phyloP scores from a whole-genome alignment of 2,329 filamentous ascomycete genomes.

The Ophiocordyceps sinensis region DNA sequence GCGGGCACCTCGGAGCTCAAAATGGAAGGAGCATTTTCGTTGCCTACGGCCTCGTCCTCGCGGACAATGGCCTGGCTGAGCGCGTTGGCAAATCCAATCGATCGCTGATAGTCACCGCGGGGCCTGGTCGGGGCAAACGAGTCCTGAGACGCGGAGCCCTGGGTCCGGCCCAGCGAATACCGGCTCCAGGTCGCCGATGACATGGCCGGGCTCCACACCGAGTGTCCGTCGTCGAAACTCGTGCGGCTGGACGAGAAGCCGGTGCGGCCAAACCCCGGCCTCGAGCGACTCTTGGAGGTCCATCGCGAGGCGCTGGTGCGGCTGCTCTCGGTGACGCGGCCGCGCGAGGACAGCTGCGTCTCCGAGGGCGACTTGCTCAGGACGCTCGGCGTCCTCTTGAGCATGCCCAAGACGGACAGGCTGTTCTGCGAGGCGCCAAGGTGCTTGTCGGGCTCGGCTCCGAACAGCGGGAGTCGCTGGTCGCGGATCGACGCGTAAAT shows the following conservation, averaged over 20 bases:
- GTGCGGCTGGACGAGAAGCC: conserved; percentile 84
- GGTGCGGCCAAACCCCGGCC: conserved; percentile 57
- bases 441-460: conserved; percentile 39
- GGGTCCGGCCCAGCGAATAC: conserved; percentile 78
- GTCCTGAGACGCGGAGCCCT: conserved; percentile 84
- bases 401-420: conserved; percentile 59
- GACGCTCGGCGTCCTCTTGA: conserved; percentile 79
- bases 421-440: conserved; percentile 35
- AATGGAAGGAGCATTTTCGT: conserved; percentile 30
- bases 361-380: conserved; percentile 91
- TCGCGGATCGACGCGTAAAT: conserved; percentile 85
- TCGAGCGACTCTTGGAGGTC: conserved; percentile 73
- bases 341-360: conserved; percentile 51
- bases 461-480: conserved; percentile 74
- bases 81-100: conserved; percentile 93
- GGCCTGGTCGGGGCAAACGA: conserved; percentile 68
- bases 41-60: conserved; percentile 54
- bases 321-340: conserved; percentile 48
- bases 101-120: conserved; percentile 78
- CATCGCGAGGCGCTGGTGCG: conserved; percentile 51
- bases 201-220: conserved; percentile 71
- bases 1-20: conserved; percentile 45
- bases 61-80: conserved; percentile 93
- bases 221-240: conserved; percentile 81
- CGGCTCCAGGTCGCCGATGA: conserved; percentile 96